A percentile compares a stretch with the other conserved stretches of the same genome.
These are phyloP conservation scores for Discostella pseudostelligera DNA, from an alignment of 108 stramenopile genomes.

Conservation along the genomic window DNA sequence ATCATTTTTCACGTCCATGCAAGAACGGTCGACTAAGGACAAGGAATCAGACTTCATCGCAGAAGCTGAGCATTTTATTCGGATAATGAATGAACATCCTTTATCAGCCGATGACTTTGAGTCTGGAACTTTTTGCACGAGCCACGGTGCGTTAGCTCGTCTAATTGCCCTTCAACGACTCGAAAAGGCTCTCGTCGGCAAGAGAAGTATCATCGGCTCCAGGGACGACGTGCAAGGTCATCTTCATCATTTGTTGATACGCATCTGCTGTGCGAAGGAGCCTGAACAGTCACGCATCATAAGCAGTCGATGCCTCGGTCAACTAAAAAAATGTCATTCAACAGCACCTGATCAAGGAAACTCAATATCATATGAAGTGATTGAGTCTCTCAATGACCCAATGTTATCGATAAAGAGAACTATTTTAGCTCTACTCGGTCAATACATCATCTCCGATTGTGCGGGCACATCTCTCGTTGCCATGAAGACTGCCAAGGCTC, in stretches of 20 bases:
- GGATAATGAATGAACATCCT: conserved; percentile 39
- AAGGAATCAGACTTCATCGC: conserved; percentile 1
- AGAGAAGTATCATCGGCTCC: background rate
- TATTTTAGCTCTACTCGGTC: conserved; percentile 24
- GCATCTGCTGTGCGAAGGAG: conserved; percentile 36
- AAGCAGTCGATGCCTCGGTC: conserved; percentile 54
- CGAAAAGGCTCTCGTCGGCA: conserved; percentile 19
- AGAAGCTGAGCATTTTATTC: conserved; percentile 33
- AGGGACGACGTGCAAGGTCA: background rate
- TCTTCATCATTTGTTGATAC: conserved; percentile 14
- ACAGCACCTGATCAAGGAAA: background rate
- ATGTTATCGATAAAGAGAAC: conserved; percentile 38
- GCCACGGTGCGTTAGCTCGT: conserved; percentile 32
- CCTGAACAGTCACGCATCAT: conserved; percentile 41
- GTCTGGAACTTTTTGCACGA: conserved; percentile 2
- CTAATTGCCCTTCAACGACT: conserved; percentile 35
- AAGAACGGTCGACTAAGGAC: background rate
- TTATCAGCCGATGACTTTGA: conserved; percentile 22
- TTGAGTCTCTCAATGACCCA: conserved; percentile 18
- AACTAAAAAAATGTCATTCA: conserved; percentile 18
- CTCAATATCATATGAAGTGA: background rate
- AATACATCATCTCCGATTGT: conserved; percentile 45
- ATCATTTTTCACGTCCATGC: conserved; percentile 27
- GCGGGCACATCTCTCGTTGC: conserved; percentile 52
- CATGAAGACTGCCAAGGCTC: conserved; percentile 51